phyloP scores from a whole-genome alignment of 352 stramenopile genomes.

The Globisporangium lucens region DNA sequence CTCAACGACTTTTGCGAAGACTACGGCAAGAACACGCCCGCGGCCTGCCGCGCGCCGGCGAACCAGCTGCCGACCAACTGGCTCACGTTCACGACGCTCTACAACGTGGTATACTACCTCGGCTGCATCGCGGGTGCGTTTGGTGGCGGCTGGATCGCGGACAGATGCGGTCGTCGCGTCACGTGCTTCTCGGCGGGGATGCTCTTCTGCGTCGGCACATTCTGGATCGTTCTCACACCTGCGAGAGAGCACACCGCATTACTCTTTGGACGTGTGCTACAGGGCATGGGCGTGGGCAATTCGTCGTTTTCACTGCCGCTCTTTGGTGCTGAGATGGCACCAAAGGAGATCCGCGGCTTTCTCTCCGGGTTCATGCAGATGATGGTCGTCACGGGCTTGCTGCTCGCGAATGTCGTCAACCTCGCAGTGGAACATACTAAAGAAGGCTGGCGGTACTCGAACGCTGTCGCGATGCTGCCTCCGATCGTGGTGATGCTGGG shows the following conservation, averaged over 20 bases:
- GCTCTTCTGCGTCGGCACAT: constrained; percentile 38
- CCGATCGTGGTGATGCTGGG: constrained; percentile 38
- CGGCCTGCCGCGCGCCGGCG: constrained; percentile 15
- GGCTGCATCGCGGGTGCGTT: constrained; percentile 37
- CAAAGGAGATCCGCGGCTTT: constrained; percentile 35
- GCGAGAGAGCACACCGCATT: constrained; percentile 21
- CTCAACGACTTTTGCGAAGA: constrained; percentile 39
- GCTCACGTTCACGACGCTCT: constrained; percentile 38
- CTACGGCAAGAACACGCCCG: constrained; percentile 36
- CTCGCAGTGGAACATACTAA: constrained; percentile 18
- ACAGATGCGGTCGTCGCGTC: constrained; percentile 34
- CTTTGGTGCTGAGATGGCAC: constrained; percentile 42
- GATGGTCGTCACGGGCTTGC: constrained; percentile 34
- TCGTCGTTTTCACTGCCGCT: constrained; percentile 44
- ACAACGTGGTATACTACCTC: constrained; percentile 42
- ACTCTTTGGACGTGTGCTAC: constrained; percentile 31
- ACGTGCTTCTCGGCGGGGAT: constrained; percentile 33
- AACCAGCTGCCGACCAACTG: constrained; percentile 33
- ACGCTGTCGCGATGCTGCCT: constrained; percentile 25
- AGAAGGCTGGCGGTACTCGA: constrained; percentile 36
- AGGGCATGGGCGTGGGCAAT: constrained; percentile 41
- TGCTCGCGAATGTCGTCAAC: constrained; percentile 44
- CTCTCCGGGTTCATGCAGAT: constrained; percentile 46
- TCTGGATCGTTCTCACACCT: constrained; percentile 25
- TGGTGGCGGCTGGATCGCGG: constrained; percentile 27